Evolutionary conservation across 2,329 filamentous ascomycete species (phyloP).

Genomic region (Aureobasidium namibiae): DNA sequence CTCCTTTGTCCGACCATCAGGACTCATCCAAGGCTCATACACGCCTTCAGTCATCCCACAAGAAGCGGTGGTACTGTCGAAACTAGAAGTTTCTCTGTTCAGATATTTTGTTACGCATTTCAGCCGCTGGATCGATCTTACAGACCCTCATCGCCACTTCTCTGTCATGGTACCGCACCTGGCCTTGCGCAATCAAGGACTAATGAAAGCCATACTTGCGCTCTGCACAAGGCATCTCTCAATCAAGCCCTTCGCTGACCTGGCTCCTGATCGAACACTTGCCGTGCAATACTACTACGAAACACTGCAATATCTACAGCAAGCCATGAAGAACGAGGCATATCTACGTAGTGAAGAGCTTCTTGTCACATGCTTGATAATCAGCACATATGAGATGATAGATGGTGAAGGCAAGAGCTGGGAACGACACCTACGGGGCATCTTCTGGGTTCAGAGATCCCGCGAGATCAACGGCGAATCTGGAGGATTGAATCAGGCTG

Average conservation of each 20-base stretch:
- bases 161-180: slow-evolving; percentile 26
- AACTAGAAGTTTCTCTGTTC: slow-evolving; percentile 28
- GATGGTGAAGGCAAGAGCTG: slow-evolving; percentile 46
- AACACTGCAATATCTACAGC: slow-evolving; percentile 50
- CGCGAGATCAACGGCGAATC: slow-evolving; percentile 51
- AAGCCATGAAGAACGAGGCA: slow-evolving; percentile 46
- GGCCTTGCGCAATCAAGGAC: slow-evolving; percentile 43
- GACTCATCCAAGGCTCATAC: slow-evolving; percentile 7
- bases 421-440: slow-evolving; percentile 52
- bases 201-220: slow-evolving; percentile 50
- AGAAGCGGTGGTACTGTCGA: slow-evolving; percentile 18
- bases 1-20: slow-evolving; percentile 14
- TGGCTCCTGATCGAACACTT: slow-evolving; percentile 19
- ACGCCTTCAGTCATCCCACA: not conserved
- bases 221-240: slow-evolving; percentile 43
- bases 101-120: slow-evolving; percentile 28
- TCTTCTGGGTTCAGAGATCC: slow-evolving; percentile 54
- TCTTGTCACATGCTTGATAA: slow-evolving; percentile 49
- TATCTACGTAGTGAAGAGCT: slow-evolving; percentile 50
- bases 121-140: slow-evolving; percentile 33
- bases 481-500: slow-evolving; percentile 44
- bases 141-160: slow-evolving; percentile 32
- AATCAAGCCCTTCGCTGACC: slow-evolving; percentile 23
- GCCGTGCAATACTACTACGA: slow-evolving; percentile 49
- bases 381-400: slow-evolving; percentile 58